These are phyloP conservation scores for Fusarium sp. DNA, from an alignment of 2,329 filamentous ascomycete species.

Conservation along the genomic window DNA sequence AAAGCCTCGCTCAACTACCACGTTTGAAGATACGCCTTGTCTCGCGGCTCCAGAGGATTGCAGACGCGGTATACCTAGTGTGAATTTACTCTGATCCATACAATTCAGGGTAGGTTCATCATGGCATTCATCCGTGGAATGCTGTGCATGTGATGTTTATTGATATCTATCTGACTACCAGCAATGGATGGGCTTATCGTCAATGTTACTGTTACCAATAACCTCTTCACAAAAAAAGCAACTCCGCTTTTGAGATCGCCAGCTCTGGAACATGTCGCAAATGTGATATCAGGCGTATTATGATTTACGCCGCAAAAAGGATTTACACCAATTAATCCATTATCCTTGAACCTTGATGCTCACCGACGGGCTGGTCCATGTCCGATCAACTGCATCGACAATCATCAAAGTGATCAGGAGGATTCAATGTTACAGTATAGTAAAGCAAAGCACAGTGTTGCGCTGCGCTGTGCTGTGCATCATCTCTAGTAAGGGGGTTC, in stretches of 20 bases:
- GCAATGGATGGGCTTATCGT: not conserved
- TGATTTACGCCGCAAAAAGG: not conserved
- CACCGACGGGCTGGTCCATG: conserved; percentile 45
- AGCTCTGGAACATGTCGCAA: conserved; percentile 12
- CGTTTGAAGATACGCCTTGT: conserved; percentile 26
- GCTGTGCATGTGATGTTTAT: conserved; percentile 36
- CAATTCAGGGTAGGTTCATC: conserved; percentile 30
- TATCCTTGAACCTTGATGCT: conserved; percentile 36
- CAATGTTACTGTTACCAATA: no score
- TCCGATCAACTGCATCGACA: conserved; percentile 35
- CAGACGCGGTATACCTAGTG: conserved; percentile 17
- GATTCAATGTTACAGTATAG: no score
- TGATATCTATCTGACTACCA: conserved; percentile 2
- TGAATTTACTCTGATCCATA: conserved; percentile 5
- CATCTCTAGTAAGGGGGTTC: conserved; percentile 15
- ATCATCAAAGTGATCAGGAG: conserved; percentile 8
- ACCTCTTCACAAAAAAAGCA: conserved; percentile 16
- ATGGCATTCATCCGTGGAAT: conserved; percentile 25
- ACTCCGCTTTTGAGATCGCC: not conserved
- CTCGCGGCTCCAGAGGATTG: conserved; percentile 28
- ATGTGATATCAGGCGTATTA: not conserved
- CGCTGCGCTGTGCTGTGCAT: conserved; percentile 10
- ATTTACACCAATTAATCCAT: conserved; percentile 12
- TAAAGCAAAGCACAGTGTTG: not conserved
- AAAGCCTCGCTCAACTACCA: conserved; percentile 30